phyloP scores from a whole-genome alignment of 352 stramenopile species.

The Pythium guiyangense region DNA sequence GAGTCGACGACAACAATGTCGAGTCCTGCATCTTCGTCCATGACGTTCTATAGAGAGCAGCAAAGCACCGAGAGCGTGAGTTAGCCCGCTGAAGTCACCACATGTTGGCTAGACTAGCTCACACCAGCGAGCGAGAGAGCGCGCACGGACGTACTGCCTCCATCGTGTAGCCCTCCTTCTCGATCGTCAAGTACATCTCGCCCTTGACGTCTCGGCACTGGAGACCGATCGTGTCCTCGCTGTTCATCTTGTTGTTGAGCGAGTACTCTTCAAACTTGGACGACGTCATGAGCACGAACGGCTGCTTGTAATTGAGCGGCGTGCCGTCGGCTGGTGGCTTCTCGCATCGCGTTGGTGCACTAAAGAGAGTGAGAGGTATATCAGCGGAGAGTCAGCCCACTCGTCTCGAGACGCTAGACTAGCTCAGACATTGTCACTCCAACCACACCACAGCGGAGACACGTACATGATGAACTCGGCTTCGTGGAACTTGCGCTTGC shows the following conservation, averaged over 20 bases:
- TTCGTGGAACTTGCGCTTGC: conserved; percentile 35
- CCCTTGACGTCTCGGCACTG: conserved; percentile 48
- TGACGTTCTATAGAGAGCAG: conserved; percentile 24
- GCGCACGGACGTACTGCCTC: conserved; percentile 20
- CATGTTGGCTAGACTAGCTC: neutral
- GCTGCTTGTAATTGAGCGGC: conserved; percentile 55
- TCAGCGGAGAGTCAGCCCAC: neutral
- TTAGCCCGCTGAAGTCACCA: neutral
- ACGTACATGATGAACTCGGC: conserved; percentile 73
- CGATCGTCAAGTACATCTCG: conserved; percentile 64
- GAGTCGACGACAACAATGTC: conserved; percentile 59
- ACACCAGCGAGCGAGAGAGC: neutral
- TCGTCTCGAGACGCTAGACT: neutral
- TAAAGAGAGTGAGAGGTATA: conserved; percentile 1
- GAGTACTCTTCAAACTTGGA: conserved; percentile 60
- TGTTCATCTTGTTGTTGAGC: conserved; percentile 73
- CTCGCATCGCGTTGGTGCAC: conserved; percentile 36
- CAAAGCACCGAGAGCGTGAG: neutral
- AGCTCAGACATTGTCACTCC: neutral
- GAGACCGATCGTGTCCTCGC: conserved; percentile 50
- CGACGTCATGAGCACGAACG: conserved; percentile 61
- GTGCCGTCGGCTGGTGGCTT: conserved; percentile 43
- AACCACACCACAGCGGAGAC: neutral
- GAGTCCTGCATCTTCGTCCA: conserved; percentile 35
- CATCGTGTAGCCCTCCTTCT: conserved; percentile 45